Conservation (phyloP, 495 filamentous ascomycete species). For the Penicillium antarcticum region DNA sequence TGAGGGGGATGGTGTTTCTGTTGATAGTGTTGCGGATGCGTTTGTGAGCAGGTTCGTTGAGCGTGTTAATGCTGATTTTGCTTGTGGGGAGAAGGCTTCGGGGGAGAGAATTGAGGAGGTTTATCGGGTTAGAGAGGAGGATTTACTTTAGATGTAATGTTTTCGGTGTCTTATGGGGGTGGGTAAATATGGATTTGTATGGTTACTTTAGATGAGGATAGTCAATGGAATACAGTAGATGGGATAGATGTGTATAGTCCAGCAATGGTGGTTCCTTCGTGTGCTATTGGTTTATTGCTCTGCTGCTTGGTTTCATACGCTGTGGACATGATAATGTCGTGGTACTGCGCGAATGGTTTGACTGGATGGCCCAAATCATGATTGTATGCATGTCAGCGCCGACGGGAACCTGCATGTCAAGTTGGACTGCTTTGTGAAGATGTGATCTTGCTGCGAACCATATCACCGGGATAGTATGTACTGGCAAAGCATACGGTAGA, state of each 20-base stretch:
- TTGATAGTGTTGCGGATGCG: constrained; percentile 32
- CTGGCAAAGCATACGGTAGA: neutral
- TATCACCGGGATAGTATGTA: neutral
- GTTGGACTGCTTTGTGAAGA: neutral
- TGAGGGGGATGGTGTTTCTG: constrained; percentile 4
- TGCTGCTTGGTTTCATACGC: too few species aligned
- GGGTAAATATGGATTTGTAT: too few species aligned
- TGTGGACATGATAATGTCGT: too few species aligned
- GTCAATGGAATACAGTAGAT: too few species aligned
- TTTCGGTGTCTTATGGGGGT: neutral
- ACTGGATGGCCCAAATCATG: neutral
- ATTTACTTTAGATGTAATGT: too few species aligned
- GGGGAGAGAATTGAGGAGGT: constrained; percentile 43
- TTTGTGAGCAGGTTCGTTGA: constrained; percentile 42
- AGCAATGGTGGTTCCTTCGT: too few species aligned
- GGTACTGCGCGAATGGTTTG: neutral
- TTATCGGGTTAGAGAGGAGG: constrained; percentile 34
- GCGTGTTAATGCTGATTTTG: constrained; percentile 41
- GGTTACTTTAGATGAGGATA: too few species aligned
- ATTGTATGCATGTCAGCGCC: neutral
- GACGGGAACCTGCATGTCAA: neutral
- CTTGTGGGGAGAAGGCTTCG: constrained; percentile 21
- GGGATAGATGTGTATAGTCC: too few species aligned
- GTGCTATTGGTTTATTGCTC: too few species aligned
- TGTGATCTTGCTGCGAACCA: neutral